Base-by-base conservation (phyloP, 2,329 filamentous ascomycete genomes). In the Diplodia seriata region DNA sequence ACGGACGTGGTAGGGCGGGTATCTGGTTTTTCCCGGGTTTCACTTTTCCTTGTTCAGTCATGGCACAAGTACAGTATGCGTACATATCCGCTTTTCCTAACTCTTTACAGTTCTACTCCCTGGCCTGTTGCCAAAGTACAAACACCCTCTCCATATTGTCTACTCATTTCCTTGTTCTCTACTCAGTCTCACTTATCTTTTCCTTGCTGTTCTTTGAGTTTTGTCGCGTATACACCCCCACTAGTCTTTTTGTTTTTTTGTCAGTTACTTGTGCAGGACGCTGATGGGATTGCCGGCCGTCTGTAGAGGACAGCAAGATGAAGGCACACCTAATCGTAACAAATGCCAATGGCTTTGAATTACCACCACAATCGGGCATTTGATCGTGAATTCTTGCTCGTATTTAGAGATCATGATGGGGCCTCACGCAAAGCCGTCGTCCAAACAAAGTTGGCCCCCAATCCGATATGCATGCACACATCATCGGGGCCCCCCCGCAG, bases 361-460 rank as follows among this genome's bases (percentile, higher is more conserved):
- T 9, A 47, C 40, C 40, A 8, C 36, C 6, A n/a, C 12, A 47
- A 9, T 47, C n/a, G 9, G 40, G 4, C n/a, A n/a, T 18, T n/a
- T 7, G 5, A 9, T 18, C 9, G n/a, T 20, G n/a, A 18, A 4
- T 47, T 18, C 40, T 47, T 18, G 40, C 40, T 12, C 40, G n/a
- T 47, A 6, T 47, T n/a, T 8, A 7, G n/a, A 6, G 18, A 47
- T n/a, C 9, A n/a, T 20, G 18, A 47, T 26, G 26, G 26, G 26
- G 26, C 26, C 4, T 26, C 26, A 26, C 26, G 26, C 26, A n/a
- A 47, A n/a, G 36, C n/a, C n/a, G 40, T 47, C 18, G 40, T 47
- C n/a, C 40, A 47, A 47, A 47, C 40, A 47, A 47, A 47, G 18
- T 47, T 47, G 40, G 40, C 40, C 40, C 40, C 40, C 40, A 47